Percentiles rank a stretch among this genome's conserved stretches.
These are phyloP conservation scores for Sarocladium oryzae DNA, from an alignment of 2,329 filamentous ascomycete genomes.

Conservation along the genomic window DNA sequence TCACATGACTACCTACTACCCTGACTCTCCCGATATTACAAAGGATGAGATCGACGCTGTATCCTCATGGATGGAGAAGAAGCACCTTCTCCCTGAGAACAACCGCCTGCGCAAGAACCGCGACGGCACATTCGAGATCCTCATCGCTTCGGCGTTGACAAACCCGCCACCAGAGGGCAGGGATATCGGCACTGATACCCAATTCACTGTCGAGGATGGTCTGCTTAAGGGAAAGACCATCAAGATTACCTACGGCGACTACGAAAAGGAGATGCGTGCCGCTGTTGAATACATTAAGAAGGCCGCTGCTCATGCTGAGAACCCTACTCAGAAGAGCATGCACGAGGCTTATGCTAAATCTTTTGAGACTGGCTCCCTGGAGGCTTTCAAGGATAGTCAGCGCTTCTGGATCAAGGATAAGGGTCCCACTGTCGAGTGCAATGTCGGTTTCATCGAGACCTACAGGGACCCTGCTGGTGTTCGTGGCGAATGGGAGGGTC, in stretches of 20 bases:
- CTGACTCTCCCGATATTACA: constrained; percentile 66
- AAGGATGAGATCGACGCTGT: constrained; percentile 68
- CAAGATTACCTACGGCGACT: constrained; percentile 68
- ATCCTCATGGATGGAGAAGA: constrained; percentile 66
- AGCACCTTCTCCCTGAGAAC: constrained; percentile 68
- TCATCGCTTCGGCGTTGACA: constrained; percentile 64
- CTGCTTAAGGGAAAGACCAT: constrained; percentile 60
- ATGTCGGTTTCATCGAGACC: constrained; percentile 80
- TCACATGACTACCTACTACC: constrained; percentile 79
- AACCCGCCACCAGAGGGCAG: constrained; percentile 55
- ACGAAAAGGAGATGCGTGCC: constrained; percentile 62
- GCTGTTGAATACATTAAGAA: constrained; percentile 62
- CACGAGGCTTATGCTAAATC: constrained; percentile 67
- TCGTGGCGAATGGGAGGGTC: constrained; percentile 79
- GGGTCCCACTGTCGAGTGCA: constrained; percentile 71
- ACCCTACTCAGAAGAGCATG: constrained; percentile 70
- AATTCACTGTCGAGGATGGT: constrained; percentile 54
- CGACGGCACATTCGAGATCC: constrained; percentile 60
- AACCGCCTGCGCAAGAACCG: constrained; percentile 64
- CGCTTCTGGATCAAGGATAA: constrained; percentile 79
- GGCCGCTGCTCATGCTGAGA: constrained; percentile 63
- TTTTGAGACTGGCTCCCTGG: constrained; percentile 66
- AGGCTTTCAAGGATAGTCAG: constrained; percentile 75
- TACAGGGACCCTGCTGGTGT: constrained; percentile 79
- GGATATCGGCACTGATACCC: constrained; percentile 60